A percentile compares a stretch with the other conserved stretches of the same genome.
phyloP scores from a whole-genome alignment of 139 green algal genomes.

The Zygnema circumcarinatum region DNA sequence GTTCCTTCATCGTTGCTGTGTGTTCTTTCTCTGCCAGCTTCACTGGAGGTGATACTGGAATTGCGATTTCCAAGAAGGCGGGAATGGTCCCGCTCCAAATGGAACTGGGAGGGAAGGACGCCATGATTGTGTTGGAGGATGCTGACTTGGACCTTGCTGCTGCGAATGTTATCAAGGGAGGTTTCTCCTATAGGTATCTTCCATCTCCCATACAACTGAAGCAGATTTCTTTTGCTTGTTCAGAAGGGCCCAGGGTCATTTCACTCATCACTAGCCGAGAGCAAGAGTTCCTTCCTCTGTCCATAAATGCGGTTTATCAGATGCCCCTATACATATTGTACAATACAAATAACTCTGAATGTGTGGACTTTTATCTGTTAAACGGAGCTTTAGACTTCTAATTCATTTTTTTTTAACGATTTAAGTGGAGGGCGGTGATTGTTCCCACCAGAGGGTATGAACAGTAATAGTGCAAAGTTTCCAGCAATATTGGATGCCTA shows the following conservation, averaged over 20 bases:
- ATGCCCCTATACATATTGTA: neutral
- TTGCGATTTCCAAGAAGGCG: constrained; percentile 84
- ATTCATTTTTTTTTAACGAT: too few species aligned
- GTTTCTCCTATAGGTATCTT: constrained; percentile 80
- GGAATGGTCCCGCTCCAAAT: constrained; percentile 95
- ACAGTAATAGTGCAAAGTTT: too few species aligned
- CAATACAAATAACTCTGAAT: neutral
- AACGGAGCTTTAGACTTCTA: too few species aligned
- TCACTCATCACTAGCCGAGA: neutral
- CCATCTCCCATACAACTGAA: constrained; percentile 18
- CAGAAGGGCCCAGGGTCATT: too few species aligned
- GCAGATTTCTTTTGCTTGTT: constrained; percentile 5
- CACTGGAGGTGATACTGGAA: constrained; percentile 66
- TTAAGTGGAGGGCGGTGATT: too few species aligned
- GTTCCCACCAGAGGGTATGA: too few species aligned
- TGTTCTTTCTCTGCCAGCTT: constrained; percentile 46
- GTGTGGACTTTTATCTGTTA: neutral
- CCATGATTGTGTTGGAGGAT: constrained; percentile 86
- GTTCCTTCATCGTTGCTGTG: too few species aligned
- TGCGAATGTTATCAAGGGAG: constrained; percentile 91
- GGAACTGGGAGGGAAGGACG: constrained; percentile 97
- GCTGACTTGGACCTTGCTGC: constrained; percentile 88
- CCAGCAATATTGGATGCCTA: too few species aligned
- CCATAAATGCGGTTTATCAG: neutral
- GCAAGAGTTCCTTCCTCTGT: neutral